Evolutionary conservation across 352 stramenopile genomes (phyloP).

Genomic region (Globisporangium barbulae): DNA sequence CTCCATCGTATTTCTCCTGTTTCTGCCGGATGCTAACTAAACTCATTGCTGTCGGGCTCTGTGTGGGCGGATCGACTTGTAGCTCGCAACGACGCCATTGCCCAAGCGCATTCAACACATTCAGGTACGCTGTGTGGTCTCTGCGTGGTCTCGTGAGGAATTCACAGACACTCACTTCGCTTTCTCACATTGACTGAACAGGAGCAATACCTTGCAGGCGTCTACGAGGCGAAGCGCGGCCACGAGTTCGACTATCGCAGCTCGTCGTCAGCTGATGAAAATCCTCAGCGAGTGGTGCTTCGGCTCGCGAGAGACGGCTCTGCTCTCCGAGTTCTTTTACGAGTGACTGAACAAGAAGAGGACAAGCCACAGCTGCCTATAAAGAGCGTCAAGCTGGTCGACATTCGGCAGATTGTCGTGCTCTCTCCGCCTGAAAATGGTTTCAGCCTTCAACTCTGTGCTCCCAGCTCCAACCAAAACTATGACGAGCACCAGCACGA

Average conservation of each 20-base stretch:
- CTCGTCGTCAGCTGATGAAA: background rate
- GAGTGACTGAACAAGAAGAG: background rate
- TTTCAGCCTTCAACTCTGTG: slow-evolving; percentile 6
- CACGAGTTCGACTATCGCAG: slow-evolving; percentile 12
- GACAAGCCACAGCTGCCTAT: background rate
- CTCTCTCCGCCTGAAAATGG: background rate
- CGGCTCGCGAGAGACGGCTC: slow-evolving; percentile 3
- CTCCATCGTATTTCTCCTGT: background rate
- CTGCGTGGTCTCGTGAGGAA: background rate
- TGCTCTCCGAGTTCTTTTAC: slow-evolving; percentile 1
- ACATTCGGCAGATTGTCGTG: slow-evolving; percentile 8
- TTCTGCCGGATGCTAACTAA: too few species aligned
- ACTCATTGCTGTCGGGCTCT: background rate
- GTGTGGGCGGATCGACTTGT: background rate
- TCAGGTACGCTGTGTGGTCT: slow-evolving; percentile 16
- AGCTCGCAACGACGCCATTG: slow-evolving; percentile 21
- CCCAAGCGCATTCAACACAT: slow-evolving; percentile 26
- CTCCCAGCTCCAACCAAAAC: background rate
- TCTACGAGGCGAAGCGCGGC: slow-evolving; percentile 32
- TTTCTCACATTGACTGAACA: background rate
- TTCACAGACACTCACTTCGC: background rate
- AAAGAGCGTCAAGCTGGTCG: slow-evolving; percentile 7
- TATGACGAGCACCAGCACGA: background rate
- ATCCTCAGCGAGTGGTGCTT: slow-evolving; percentile 1
- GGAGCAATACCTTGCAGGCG: slow-evolving; percentile 18